Percentiles rank a stretch among this genome's conserved stretches.
phyloP scores from a whole-genome alignment of 371 early-diverging fungal genomes.

The Polyrhizophydium stewartii region DNA sequence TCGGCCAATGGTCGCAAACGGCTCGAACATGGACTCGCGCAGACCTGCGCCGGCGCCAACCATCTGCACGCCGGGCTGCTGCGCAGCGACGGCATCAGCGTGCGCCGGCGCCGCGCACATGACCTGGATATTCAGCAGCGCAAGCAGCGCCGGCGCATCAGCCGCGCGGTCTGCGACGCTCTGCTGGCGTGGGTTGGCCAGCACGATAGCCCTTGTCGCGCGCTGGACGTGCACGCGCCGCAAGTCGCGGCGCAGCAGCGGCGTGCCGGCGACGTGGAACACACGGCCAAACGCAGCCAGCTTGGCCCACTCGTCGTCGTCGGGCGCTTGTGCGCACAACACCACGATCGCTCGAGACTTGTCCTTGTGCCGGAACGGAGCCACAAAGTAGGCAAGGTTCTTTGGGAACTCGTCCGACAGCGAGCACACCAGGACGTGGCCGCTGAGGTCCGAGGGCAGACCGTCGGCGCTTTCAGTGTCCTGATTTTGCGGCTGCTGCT shows the following conservation, averaged over 20 bases:
- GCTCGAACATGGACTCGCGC: too few relatives aligned
- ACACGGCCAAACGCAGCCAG: conserved; percentile 47
- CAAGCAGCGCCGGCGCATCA: conserved; percentile 59
- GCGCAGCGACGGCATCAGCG: background rate
- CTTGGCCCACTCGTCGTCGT: conserved; percentile 27
- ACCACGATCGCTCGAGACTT: conserved; percentile 51
- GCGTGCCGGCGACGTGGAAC: conserved; percentile 52
- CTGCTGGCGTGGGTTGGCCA: conserved; percentile 32
- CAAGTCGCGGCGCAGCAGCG: conserved; percentile 53
- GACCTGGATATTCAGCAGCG: conserved; percentile 63
- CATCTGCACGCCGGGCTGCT: background rate
- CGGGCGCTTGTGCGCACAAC: conserved; percentile 44
- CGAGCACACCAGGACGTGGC: conserved; percentile 47
- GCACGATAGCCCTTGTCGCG: conserved; percentile 49
- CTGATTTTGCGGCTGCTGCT: too few relatives aligned
- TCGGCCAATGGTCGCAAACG: too few relatives aligned
- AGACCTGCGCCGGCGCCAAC: too few relatives aligned
- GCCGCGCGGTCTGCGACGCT: conserved; percentile 35
- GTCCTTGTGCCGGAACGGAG: conserved; percentile 37
- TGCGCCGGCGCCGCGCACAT: conserved; percentile 20
- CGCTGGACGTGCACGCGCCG: conserved; percentile 48
- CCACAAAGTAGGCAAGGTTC: conserved; percentile 44
- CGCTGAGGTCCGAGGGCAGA: conserved; percentile 15
- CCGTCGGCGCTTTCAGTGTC: too few relatives aligned
- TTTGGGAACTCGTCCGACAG: conserved; percentile 34